Conservation (phyloP, 202 grass and related monocot species). For the Schoenoplectus triqueter region DNA sequence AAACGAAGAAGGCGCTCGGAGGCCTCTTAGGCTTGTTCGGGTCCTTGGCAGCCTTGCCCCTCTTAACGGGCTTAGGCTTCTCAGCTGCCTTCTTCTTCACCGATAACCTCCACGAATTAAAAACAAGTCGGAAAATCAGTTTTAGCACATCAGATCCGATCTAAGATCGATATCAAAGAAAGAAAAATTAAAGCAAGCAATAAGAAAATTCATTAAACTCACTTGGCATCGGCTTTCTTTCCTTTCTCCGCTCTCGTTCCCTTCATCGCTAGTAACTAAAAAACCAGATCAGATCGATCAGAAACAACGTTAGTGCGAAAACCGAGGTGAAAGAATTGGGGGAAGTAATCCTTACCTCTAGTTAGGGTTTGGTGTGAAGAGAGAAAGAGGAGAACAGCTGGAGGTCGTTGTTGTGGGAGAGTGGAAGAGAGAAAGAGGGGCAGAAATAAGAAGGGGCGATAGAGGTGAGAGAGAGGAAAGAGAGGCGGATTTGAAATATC, state of each 20-base stretch:
- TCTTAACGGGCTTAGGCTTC: conserved; percentile 52
- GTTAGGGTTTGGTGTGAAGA: conserved; percentile 39
- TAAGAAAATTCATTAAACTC: not conserved
- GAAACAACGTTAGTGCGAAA: not conserved
- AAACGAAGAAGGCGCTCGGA: conserved; percentile 92
- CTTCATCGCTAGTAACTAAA: conserved; percentile 57
- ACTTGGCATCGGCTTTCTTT: conserved; percentile 80
- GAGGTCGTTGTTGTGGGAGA: conserved; percentile 12
- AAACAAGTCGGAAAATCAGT: conserved; percentile 5
- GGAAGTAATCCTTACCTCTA: not conserved
- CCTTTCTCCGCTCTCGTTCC: conserved; percentile 60
- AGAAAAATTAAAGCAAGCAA: not conserved
- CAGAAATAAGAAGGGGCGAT: not conserved
- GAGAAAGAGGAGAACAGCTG: conserved; percentile 2
- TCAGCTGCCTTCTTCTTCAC: conserved; percentile 69
- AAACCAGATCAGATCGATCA: conserved; percentile 35
- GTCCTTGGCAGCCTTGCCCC: conserved; percentile 76
- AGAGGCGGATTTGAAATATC: conserved; percentile 10
- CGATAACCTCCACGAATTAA: conserved; percentile 45
- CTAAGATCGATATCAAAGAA: conserved; percentile 22
- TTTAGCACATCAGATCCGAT: conserved; percentile 18
- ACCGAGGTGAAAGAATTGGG: not conserved
- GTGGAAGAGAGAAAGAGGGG: not conserved
- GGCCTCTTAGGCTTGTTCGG: conserved; percentile 98
- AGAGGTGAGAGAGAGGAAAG: conserved; percentile 34